phyloP scores from a whole-genome alignment of 1,284 basidiomycete genomes.

The Vanrija pseudolonga region DNA sequence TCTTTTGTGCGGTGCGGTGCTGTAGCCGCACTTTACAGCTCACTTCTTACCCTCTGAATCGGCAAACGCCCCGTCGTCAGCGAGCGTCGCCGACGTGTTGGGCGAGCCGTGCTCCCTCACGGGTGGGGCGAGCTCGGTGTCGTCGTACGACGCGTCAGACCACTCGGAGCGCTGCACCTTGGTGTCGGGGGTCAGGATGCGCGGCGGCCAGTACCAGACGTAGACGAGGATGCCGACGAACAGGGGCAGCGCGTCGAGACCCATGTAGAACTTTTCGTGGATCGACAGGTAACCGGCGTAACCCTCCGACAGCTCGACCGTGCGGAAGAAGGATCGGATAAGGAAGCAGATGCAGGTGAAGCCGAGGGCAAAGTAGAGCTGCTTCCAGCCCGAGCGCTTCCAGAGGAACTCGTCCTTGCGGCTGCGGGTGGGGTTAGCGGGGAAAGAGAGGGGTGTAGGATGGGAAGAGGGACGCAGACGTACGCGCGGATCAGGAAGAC shows the following conservation, averaged over 20 bases:
- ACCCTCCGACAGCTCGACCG: slow-evolving; percentile 63
- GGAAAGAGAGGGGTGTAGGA: not conserved
- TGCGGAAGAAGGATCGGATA: slow-evolving; percentile 64
- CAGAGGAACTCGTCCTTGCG: slow-evolving; percentile 7
- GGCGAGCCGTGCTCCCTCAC: too few relatives aligned
- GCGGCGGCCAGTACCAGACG: slow-evolving; percentile 32
- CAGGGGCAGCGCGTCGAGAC: slow-evolving; percentile 58
- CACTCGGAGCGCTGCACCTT: too few relatives aligned
- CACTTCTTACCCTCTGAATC: too few relatives aligned
- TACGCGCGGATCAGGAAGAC: slow-evolving; percentile 59
- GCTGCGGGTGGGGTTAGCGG: slow-evolving; percentile 3
- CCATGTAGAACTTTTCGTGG: slow-evolving; percentile 62
- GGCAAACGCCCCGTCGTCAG: too few relatives aligned
- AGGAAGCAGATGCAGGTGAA: slow-evolving; percentile 55
- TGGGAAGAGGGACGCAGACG: slow-evolving; percentile 4
- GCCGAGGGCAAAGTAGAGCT: slow-evolving; percentile 56
- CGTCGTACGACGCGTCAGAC: too few relatives aligned
- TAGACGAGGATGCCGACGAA: slow-evolving; percentile 57
- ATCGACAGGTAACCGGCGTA: slow-evolving; percentile 62
- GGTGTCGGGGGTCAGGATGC: slow-evolving; percentile 9
- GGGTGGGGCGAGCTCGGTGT: too few relatives aligned
- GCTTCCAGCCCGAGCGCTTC: slow-evolving; percentile 55
- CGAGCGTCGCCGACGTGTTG: too few relatives aligned
- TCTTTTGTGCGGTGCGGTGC: too few relatives aligned
- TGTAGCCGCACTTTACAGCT: too few relatives aligned